Base-by-base conservation (phyloP, 192 early-diverging fungal species). In the Polychytrium aggregatum region DNA sequence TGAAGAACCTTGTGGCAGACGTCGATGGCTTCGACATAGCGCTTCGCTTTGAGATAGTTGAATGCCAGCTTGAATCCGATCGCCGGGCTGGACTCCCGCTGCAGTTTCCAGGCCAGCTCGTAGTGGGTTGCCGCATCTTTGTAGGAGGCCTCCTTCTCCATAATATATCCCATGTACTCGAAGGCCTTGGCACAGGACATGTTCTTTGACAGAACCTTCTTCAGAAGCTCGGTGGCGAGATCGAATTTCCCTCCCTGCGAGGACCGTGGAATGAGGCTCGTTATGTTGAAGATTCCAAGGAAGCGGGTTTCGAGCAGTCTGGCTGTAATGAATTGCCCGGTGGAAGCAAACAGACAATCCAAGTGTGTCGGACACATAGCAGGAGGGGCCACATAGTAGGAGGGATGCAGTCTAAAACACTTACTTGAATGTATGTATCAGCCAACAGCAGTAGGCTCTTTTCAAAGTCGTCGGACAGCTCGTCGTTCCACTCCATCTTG, bases 1-100 rank as follows among this genome's bases (percentile, higher is more conserved):
- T 44, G 42, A n/a, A 77, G 38, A 10, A 77, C 70, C 37, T 56
- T 62, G 48, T 77, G 70, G 36, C 60, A 65, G 2, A 77, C 43
- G 24, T 71, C 71, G 34, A 77, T 69, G 4, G 71, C 71, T 40
- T 77, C 74, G 0, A 66, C 60, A 46, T 50, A 66, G 34, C 61
- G 50, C 41, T 69, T 71, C 0, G 71, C 74, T 42, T 77, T 77
- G 44, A 77, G 42, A 36, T 66, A 66, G 46, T 74, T 77, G 48
- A 74, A 77, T 0, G 74, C 74, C 21, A 77, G 44, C 50, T 77
- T 77, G 54, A 60, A 77, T 16, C 74, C 74, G 28, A 71, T 71
- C 0, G 63, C 48, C 17, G 74, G 59, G 53, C 70, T 74, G 10
- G 63, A 39, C 45, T 75, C 60, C 11, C 59, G 25, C 25, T 72